A percentile compares a stretch with the other conserved stretches of the same genome.
These are phyloP conservation scores for Macroventuria anomochaeta DNA, from an alignment of 2,329 filamentous ascomycete species.

Conservation along the genomic window DNA sequence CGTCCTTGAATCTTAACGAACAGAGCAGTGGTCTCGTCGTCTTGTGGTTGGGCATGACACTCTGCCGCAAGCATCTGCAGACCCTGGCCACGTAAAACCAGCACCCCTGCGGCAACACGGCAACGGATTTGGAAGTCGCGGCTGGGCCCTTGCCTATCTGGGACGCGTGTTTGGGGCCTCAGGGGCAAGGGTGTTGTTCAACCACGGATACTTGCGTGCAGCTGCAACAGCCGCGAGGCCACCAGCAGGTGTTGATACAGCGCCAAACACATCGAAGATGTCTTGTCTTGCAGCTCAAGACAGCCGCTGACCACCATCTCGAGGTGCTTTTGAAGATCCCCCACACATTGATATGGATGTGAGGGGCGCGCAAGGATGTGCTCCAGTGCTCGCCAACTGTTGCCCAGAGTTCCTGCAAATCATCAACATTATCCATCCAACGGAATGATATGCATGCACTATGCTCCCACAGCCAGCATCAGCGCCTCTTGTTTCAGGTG, in stretches of 20 bases:
- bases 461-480: slow-evolving; percentile 5
- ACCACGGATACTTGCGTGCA: background rate
- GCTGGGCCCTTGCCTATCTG: slow-evolving; percentile 22
- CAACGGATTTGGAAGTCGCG: slow-evolving; percentile 29
- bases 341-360: slow-evolving; percentile 5
- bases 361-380: slow-evolving; percentile 10
- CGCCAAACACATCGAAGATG: background rate
- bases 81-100: background rate
- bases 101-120: slow-evolving; percentile 14
- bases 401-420: slow-evolving; percentile 6
- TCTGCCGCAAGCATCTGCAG: slow-evolving; percentile 4
- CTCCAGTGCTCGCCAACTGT: slow-evolving; percentile 1
- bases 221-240: slow-evolving; percentile 7
- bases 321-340: slow-evolving; percentile 3
- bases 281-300: background rate
- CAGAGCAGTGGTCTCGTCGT: slow-evolving; percentile 1
- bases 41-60: background rate
- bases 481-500: slow-evolving; percentile 19
- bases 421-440: slow-evolving; percentile 12
- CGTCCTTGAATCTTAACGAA: background rate
- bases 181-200: slow-evolving; percentile 24
- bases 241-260: background rate
- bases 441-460: slow-evolving; percentile 4
- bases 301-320: background rate
- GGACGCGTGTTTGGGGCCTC: slow-evolving; percentile 16